Evolutionary conservation across 2,329 filamentous ascomycete species (phyloP).

Genomic region (Pseudogymnoascus sp.): DNA sequence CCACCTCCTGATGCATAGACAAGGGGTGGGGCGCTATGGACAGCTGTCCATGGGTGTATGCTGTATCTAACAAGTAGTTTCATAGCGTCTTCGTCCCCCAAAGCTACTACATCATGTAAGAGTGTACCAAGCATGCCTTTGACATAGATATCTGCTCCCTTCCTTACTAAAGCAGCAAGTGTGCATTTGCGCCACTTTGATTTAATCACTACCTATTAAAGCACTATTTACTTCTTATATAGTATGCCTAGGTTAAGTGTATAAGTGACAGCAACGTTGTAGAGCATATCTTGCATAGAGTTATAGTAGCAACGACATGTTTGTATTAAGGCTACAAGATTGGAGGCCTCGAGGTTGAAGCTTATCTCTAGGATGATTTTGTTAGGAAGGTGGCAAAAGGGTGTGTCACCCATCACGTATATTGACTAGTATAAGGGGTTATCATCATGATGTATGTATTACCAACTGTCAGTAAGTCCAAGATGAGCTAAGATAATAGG

Average conservation of each 20-base stretch:
- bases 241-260: not conserved
- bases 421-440: not conserved
- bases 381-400: not conserved
- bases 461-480: not conserved
- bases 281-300: not conserved
- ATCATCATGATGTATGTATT: not conserved
- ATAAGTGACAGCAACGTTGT: not conserved
- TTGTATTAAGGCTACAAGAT: not conserved
- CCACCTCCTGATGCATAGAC: not conserved
- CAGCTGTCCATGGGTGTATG: not conserved
- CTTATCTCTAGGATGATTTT: not conserved
- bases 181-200: not conserved
- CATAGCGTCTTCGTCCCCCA: not conserved
- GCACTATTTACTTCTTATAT: not conserved
- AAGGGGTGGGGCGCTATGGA: not conserved
- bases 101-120: not conserved
- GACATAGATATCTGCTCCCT: not conserved
- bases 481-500: slow-evolving; percentile 2
- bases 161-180: not conserved
- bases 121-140: not conserved
- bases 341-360: not conserved
- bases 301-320: not conserved
- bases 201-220: not conserved
- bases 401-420: not conserved
- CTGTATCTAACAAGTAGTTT: not conserved